Percentiles rank a stretch among this genome's conserved stretches.
phyloP scores from a whole-genome alignment of 192 early-diverging fungal species.

The Mortierella antarctica region DNA sequence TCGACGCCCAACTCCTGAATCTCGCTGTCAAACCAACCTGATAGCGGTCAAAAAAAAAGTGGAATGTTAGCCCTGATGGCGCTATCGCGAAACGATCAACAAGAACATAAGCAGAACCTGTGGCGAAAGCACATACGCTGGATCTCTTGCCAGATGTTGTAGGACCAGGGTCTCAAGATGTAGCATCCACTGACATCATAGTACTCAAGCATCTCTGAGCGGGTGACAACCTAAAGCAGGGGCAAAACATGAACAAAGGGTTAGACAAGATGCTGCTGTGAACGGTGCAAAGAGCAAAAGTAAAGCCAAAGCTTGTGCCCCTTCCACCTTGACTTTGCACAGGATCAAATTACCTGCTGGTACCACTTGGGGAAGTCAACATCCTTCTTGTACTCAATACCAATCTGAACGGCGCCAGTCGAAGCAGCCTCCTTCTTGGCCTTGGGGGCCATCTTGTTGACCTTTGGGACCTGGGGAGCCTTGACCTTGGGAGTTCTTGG shows the following conservation, averaged over 20 bases:
- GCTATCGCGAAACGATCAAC: not conserved
- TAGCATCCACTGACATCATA: conserved; percentile 99
- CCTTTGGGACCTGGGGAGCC: conserved; percentile 48
- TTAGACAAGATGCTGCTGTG: not conserved
- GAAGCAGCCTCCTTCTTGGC: conserved; percentile 59
- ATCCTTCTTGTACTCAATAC: conserved; percentile 88
- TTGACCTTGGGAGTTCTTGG: conserved; percentile 60
- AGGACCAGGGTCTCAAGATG: conserved; percentile 95
- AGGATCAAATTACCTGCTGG: conserved; percentile 87
- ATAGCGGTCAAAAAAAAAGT: not conserved
- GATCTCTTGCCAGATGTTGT: conserved; percentile 97
- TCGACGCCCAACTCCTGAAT: conserved; percentile 95
- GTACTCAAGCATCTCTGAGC: conserved; percentile 98
- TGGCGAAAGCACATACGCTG: conserved; percentile 67
- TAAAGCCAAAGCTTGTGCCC: not conserved
- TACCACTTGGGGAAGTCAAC: conserved; percentile 96
- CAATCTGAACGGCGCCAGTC: conserved; percentile 77
- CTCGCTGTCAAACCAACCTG: conserved; percentile 89
- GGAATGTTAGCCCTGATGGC: not conserved
- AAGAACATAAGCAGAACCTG: not conserved
- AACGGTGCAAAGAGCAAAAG: not conserved
- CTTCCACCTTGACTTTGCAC: not conserved
- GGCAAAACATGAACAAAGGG: not conserved
- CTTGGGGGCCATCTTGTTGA: conserved; percentile 56
- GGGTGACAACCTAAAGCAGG: conserved; percentile 73